Evolutionary conservation across 305 asterid species (phyloP), one percentile per base, ranked within the genome.

Genomic region (Caryopteris hybrid): DNA sequence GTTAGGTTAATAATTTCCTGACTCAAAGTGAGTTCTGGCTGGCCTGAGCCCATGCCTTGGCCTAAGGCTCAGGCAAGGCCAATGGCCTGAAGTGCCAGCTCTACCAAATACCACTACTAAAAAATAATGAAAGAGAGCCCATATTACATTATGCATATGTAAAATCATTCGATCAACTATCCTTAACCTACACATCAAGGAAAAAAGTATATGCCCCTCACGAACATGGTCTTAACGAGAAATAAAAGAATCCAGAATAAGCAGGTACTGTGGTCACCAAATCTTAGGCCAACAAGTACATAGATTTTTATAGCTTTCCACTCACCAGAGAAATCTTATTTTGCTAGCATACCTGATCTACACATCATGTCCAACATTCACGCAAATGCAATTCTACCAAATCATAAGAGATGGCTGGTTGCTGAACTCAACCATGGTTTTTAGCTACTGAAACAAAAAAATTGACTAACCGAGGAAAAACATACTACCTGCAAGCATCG

Each of bases 401-500:
- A 55, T 59, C 45, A 46, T 27, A 17, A 46, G 46, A 13, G 55
- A 21, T 62, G 29, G 43, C 33, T 50, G 61, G 59, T 61, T 36
- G 31, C 45, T 3, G 3, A 41, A 61, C 47, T 54, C 56, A 52
- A 66, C 59, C 63, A 55, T 53, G 18, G 23, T 8, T 75, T 73
- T 41, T 57, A 59, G 57, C 14, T 45, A 53, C 31, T 64, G 46
- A 69, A 72, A 73, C 52, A 46, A 2, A 61, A 62, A 22, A n/a
- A n/a, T n/a, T 45, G 59, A 29, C 45, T 20, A 38, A 33, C 4
- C 46, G 48, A 29, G 70, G 54, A 59, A 52, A 34, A 36, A 50
- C 22, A 57, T 41, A 79, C 69, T 74, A 94, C 99, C 98, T 94
- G 99, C 74, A 94, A 84, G 76, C 99, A 94, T 36, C 99, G 85